Percentiles rank a stretch among this genome's conserved stretches.
Evolutionary conservation across 768 basidiomycete genomes (phyloP).

Genomic region (Termitomyces sp.): DNA sequence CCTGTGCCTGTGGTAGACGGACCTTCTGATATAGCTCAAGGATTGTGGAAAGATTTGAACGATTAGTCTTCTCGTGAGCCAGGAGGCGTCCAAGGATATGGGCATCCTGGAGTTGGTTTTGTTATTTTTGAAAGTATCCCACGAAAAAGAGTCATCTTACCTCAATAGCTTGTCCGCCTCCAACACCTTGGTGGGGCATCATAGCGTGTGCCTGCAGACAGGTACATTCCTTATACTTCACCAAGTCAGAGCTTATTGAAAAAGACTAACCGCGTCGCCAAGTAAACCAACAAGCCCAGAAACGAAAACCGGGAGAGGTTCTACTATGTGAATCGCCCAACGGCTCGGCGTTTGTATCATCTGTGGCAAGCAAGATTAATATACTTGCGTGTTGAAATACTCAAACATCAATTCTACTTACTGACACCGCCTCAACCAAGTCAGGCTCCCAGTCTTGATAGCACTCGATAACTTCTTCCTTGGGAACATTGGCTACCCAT

Average conservation of each 20-base stretch:
- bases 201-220: conserved; percentile 18
- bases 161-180: conserved; percentile 21
- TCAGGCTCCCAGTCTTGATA: conserved; percentile 4
- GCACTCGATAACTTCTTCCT: not conserved
- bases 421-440: conserved; percentile 1
- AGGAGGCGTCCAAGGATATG: conserved; percentile 18
- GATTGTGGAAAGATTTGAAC: conserved; percentile 6
- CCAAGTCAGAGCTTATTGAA: not conserved
- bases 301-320: conserved; percentile 22
- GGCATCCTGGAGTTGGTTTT: conserved; percentile 10
- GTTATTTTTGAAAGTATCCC: not conserved
- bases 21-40: conserved; percentile 17
- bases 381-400: not conserved
- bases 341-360: conserved; percentile 20
- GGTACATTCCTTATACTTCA: not conserved
- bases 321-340: conserved; percentile 35
- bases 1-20: conserved; percentile 12
- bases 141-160: not conserved
- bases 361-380: conserved; percentile 7
- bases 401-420: not conserved
- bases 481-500: conserved; percentile 12
- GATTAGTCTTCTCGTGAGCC: conserved; percentile 9
- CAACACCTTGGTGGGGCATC: conserved; percentile 20
- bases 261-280: conserved; percentile 2
- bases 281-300: conserved; percentile 8